Evolutionary conservation across 345 rosid genomes (phyloP), one percentile per base, ranked within the genome.

Genomic region (Pugionium cornutum): DNA sequence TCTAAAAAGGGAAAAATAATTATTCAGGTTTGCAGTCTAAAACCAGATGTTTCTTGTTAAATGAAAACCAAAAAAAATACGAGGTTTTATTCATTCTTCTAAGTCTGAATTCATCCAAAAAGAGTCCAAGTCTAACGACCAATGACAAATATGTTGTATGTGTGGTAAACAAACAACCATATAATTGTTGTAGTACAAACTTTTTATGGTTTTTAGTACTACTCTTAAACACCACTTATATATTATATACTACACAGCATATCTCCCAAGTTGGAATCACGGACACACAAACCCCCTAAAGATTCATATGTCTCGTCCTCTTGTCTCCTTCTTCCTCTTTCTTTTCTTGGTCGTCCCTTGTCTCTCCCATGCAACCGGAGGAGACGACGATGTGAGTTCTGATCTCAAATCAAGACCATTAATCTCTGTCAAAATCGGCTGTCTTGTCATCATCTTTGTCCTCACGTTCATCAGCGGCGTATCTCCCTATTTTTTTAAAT

Each of bases 391-490:
- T 40, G 64, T 33, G 27, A 32, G 36, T 9, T 60, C 29, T 4
- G 58, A 80, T 70, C 86, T 88, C 36, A 83, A 76, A 7, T 80
- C 89, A n/a, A 82, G 10, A 61, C 33, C 84, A 2, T 72, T 91
- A 40, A 64, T 91, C 25, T 40, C 80, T 33, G 87, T 69, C 27
- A 91, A 91, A 49, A 73, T 91, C 30, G 80, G 84, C 77, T 88
- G 96, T 58, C 69, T 88, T 73, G 76, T 91, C 26, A 57, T 91
- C 35, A 74, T 86, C 36, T 86, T 86, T 51, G 31, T 79, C 3
- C 84, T 82, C n/a, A 87, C 96, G 2, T 89, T 87, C 25, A 36
- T 80, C 3, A 87, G 83, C 8, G 92, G 98, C 2, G 78, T 89
- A 48, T 87, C 96, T 1, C 95, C 87, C 0, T 92, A 89, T 54